These are phyloP conservation scores for Basidioascus undulatus DNA, from an alignment of 768 basidiomycete species.

Conservation along the genomic window DNA sequence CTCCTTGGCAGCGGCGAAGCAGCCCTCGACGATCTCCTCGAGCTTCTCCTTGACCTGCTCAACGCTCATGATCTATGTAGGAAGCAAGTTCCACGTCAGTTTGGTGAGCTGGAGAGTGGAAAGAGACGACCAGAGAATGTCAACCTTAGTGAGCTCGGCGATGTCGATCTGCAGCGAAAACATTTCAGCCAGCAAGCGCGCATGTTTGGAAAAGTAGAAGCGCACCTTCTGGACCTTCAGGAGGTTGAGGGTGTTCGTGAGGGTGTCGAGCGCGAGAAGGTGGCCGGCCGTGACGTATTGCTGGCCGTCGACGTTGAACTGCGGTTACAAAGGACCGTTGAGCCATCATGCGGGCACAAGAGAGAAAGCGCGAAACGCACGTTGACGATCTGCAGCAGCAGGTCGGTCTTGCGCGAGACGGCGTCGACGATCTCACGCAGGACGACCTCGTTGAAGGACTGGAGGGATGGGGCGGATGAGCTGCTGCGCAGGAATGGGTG, in stretches of 20 bases:
- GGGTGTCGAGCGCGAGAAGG: constrained; percentile 67
- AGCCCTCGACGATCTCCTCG: constrained; percentile 65
- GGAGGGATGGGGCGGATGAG: no score
- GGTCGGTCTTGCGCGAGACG: constrained; percentile 48
- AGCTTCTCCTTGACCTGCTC: constrained; percentile 96
- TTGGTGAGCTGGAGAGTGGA: constrained; percentile 24
- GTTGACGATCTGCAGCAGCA: constrained; percentile 93
- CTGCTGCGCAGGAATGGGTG: no score
- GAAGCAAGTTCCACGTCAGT: no score
- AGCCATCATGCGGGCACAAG: background rate
- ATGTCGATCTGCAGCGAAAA: background rate
- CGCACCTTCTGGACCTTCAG: constrained; percentile 81
- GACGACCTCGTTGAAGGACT: constrained; percentile 83
- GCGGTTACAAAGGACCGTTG: background rate
- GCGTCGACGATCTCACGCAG: constrained; percentile 91
- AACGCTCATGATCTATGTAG: constrained; percentile 60
- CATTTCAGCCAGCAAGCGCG: no score
- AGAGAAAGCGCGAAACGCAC: constrained; percentile 60
- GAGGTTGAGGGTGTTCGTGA: constrained; percentile 64
- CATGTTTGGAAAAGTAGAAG: background rate
- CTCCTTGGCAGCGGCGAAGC: constrained; percentile 46
- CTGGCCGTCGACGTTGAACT: constrained; percentile 46
- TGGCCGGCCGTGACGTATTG: constrained; percentile 99
- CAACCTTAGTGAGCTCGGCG: no score
- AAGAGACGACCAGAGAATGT: background rate